Evolutionary conservation across 352 stramenopile species (phyloP), one percentile per base, ranked within the genome.

Genomic region (Globisporangium heterothallicum): DNA sequence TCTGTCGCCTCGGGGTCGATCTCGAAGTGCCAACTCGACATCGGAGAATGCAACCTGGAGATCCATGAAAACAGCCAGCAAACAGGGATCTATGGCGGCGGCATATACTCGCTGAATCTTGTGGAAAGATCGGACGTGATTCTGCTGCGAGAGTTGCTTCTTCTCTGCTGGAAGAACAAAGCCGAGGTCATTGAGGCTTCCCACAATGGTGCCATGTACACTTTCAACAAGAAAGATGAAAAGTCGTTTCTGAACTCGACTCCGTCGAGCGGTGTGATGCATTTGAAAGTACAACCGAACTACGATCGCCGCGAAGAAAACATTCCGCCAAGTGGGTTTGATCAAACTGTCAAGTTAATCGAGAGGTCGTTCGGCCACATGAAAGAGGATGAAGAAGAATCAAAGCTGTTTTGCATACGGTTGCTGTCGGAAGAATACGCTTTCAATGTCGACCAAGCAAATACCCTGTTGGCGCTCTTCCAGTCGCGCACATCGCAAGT

Each of bases 41-140:
- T 88, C 25, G 68, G 74, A 6, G 62, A 83, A 41, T 86, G 75
- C 55, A 88, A 86, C 66, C 53, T 87, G 41, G 76, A 84, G 25
- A 74, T 87, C 29, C 59, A 76, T 12, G 74, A 84, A 22, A 53
- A 58, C n/a, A 71, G 49, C 18, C 56, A 75, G 36, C 70, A 84
- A 34, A 60, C 64, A 3, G 50, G 64, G 12, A 70, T 84, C 18
- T 82, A 84, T 38, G 60, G 66, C 0, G 70, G 72, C 9, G 71
- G 73, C 1, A 53, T 60, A 2, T 88, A 81, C 57, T 81, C 53
- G 26, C 53, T 90, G 18, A 82, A 77, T 48, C 40, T 88, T 7
- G 41, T 42, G 2, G 78, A 92, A 19, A 63, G 68, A 24, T 61
- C 71, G 0, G 78, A 88, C 36, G 48, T 57, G 13, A 74, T 81